Conservation (phyloP, 306 rosid species). For the Macrotyloma uniflorum region DNA sequence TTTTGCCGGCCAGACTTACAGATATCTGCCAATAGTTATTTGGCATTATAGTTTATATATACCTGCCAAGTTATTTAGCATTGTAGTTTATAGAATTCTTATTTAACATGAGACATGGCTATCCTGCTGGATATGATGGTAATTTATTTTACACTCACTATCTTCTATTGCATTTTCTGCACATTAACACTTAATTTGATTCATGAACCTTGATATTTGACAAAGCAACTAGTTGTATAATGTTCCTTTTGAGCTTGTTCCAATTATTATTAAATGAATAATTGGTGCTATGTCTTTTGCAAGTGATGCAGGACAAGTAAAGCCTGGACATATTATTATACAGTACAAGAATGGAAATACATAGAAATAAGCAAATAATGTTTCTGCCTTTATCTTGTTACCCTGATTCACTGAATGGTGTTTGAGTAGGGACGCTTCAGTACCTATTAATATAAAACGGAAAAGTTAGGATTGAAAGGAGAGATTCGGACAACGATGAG, state of each 20-base stretch:
- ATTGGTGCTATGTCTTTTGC: neutral
- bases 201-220: neutral
- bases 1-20: neutral
- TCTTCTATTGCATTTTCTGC: neutral
- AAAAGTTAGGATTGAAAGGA: neutral
- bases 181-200: neutral
- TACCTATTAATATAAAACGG: neutral
- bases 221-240: neutral
- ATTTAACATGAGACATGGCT: neutral
- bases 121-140: conserved; percentile 5
- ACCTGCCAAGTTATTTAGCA: no score
- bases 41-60: neutral
- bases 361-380: neutral
- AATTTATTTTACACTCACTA: neutral
- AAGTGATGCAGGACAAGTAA: neutral
- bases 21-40: neutral
- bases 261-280: neutral
- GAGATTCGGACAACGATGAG: neutral
- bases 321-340: neutral
- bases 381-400: neutral
- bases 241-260: neutral
- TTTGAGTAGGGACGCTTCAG: neutral
- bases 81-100: neutral
- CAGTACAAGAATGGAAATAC: neutral
- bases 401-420: neutral